Base-by-base conservation (phyloP, 2,329 filamentous ascomycete species). In the Aspergillus sergii region DNA sequence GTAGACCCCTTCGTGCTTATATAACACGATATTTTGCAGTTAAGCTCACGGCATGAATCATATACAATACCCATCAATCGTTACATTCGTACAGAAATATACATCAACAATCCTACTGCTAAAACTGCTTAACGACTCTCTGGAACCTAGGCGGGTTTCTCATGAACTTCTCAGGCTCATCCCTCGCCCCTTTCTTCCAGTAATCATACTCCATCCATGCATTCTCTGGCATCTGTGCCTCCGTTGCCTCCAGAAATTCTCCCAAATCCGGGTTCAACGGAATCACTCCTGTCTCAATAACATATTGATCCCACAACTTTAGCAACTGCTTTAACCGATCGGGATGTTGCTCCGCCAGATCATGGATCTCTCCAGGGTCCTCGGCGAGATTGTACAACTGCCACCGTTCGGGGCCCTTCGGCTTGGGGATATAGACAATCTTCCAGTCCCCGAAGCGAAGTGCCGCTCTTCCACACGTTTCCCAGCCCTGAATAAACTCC, bases 161-260 rank as follows among this genome's bases (percentile, higher is more conserved):
- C 12, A 73, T 80, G 60, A 83, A 85, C 69, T 78, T 81, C 56
- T 77, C 72, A 5, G 81, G 81, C 21, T 82, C 78, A 53, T 85
- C 82, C 23, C 83, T 75, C 4, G 83, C 83, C 0, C 84, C 84
- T 4, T 81, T 78, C 64, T 85, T 84, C 86, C 86, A 89, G 66
- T 88, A 89, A 73, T 88, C 85, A 72, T 87, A 88, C 75, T 89
- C 86, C 76, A 89, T 88, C 86, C 86, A 88, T 8, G 83, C 85
- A 70, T 88, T 86, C 73, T 89, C 86, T 0, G 84, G 84, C 86
- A 89, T 89, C 79, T 89, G 86, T 63, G 84, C 86, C 73, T 89
- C 86, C 68, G 84, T 87, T 0, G 85, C 86, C 61, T 84, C 84
- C 58, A 89, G 77, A 77, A 84, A 89, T 3, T 83, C 76, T 0